Conservation (phyloP, 1,139 yeast species). For the Saccharomyces hybrid region DNA sequence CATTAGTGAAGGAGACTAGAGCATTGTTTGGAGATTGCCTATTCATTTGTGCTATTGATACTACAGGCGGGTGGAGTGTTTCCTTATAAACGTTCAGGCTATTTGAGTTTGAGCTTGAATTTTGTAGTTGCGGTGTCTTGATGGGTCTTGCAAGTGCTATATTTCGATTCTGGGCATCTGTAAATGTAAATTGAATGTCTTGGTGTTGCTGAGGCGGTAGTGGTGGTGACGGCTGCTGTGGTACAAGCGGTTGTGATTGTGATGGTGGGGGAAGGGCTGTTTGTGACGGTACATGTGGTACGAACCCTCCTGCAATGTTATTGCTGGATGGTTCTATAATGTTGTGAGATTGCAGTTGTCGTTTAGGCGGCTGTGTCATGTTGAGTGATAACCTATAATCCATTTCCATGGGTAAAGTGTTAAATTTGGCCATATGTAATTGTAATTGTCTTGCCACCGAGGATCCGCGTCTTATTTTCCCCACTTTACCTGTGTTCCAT, state of each 20-base stretch:
- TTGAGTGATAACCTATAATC: conserved; percentile 8
- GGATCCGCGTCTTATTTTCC: conserved; percentile 70
- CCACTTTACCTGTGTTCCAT: conserved; percentile 64
- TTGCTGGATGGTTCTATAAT: conserved; percentile 2
- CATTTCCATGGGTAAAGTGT: conserved; percentile 45
- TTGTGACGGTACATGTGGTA: background rate
- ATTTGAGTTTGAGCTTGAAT: background rate
- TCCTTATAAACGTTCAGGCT: background rate
- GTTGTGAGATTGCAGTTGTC: conserved; percentile 5
- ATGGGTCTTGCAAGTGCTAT: conserved; percentile 7
- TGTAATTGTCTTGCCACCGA: conserved; percentile 73
- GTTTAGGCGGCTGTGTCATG: conserved; percentile 4
- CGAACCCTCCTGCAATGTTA: background rate
- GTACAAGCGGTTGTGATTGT: background rate
- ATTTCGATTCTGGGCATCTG: background rate
- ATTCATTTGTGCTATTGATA: conserved; percentile 6
- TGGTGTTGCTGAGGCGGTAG: background rate
- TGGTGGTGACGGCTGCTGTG: background rate
- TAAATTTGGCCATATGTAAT: conserved; percentile 64
- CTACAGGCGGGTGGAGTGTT: background rate
- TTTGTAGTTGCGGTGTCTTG: background rate
- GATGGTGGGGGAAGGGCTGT: background rate
- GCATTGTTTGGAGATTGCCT: conserved; percentile 15
- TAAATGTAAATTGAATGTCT: background rate
- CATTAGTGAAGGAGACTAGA: conserved; percentile 17